These are phyloP conservation scores for Chernovozyma aurita DNA, from an alignment of 1,139 yeast genomes.

Conservation along the genomic window DNA sequence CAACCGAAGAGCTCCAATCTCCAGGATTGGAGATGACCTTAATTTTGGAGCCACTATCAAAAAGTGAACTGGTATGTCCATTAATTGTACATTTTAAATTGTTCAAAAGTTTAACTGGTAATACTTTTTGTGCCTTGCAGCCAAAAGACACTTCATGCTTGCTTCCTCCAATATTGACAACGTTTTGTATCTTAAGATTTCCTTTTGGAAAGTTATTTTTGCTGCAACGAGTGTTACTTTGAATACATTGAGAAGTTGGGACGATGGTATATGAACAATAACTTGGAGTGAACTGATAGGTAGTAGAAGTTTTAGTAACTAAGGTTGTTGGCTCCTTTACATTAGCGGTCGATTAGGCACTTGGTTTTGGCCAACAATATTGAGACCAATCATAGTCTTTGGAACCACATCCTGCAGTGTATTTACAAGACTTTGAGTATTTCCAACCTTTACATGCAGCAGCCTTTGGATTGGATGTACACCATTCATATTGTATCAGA, in stretches of 20 bases:
- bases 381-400: constrained; percentile 4
- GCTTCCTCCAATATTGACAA: constrained; percentile 2
- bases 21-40: constrained; percentile 2
- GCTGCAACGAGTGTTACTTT: constrained; percentile 3
- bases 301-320: neutral
- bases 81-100: neutral
- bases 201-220: constrained; percentile 4
- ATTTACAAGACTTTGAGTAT: constrained; percentile 1
- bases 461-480: neutral
- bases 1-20: neutral
- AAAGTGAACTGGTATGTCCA: neutral
- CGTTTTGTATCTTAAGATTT: neutral
- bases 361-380: constrained; percentile 7
- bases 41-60: neutral
- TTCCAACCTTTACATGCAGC: neutral
- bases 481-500: neutral
- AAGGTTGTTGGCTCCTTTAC: neutral
- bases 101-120: neutral
- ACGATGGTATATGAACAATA: neutral
- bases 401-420: constrained; percentile 3
- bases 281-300: neutral
- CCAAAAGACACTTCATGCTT: constrained; percentile 2
- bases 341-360: neutral
- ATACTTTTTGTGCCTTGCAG: neutral
- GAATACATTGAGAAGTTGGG: constrained; percentile 5